These are phyloP conservation scores for Colletotrichum aenigma DNA, from an alignment of 2,329 filamentous ascomycete species.

Conservation along the genomic window DNA sequence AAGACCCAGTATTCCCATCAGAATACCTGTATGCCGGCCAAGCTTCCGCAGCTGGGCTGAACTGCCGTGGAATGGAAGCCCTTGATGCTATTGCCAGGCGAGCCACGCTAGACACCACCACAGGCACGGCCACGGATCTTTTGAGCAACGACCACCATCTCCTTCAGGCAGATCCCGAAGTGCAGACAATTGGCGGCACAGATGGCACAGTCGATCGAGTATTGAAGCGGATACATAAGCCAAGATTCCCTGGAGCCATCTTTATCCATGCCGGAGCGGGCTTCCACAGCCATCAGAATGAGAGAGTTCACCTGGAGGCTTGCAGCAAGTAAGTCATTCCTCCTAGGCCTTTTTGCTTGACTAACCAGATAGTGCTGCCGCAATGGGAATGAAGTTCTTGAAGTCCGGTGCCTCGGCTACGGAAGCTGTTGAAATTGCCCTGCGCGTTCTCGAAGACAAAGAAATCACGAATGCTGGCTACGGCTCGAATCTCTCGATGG, in stretches of 20 bases:
- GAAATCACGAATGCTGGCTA: conserved; percentile 97
- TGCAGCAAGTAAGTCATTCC: conserved; percentile 78
- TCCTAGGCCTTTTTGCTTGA: not conserved
- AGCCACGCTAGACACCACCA: not conserved
- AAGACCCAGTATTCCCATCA: not conserved
- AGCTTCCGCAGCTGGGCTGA: not conserved
- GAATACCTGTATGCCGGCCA: not conserved
- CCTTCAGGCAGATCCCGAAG: not conserved
- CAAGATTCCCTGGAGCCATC: conserved; percentile 67
- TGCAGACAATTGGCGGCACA: conserved; percentile 25
- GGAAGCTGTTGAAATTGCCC: conserved; percentile 88
- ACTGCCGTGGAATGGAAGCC: conserved; percentile 6
- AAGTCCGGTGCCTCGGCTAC: conserved; percentile 79
- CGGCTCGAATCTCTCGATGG: conserved; percentile 91
- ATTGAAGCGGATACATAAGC: conserved; percentile 36
- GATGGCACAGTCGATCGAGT: conserved; percentile 48
- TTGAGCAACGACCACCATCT: not conserved
- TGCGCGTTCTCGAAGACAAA: conserved; percentile 87
- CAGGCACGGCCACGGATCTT: not conserved
- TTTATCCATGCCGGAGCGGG: conserved; percentile 96
- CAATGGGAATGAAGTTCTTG: conserved; percentile 80
- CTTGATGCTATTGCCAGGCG: not conserved
- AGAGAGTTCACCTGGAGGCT: conserved; percentile 80
- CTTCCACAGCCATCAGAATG: conserved; percentile 88
- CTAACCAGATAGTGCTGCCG: conserved; percentile 70